Conservation (phyloP, 2,329 filamentous ascomycete species). For the Colletotrichum horii region DNA sequence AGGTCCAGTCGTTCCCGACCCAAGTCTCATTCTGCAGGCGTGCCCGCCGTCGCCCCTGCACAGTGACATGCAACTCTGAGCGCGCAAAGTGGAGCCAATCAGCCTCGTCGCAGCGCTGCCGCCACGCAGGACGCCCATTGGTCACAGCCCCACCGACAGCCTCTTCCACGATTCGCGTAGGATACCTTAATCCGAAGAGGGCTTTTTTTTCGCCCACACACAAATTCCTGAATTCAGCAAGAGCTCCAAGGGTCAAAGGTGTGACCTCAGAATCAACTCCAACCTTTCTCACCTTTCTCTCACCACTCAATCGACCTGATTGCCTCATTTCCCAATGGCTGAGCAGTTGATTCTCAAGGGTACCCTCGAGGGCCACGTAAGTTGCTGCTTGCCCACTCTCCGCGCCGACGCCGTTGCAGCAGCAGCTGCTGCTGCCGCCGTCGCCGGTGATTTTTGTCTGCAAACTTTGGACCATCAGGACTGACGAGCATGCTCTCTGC, state of each 20-base stretch:
- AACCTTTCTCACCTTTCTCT: slow-evolving; percentile 35
- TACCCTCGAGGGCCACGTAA: slow-evolving; percentile 95
- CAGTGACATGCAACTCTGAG: neutral
- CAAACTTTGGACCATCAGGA: neutral
- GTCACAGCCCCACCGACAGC: neutral
- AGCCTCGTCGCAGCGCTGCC: neutral
- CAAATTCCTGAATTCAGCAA: slow-evolving; percentile 44
- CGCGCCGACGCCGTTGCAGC: slow-evolving; percentile 29
- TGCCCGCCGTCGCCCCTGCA: neutral
- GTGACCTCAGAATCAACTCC: slow-evolving; percentile 33
- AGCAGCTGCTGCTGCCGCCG: neutral
- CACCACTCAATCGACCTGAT: slow-evolving; percentile 45
- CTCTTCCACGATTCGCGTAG: neutral
- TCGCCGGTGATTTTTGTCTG: neutral
- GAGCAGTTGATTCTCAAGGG: slow-evolving; percentile 96
- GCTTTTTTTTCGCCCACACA: slow-evolving; percentile 56
- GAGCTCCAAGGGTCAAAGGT: slow-evolving; percentile 20
- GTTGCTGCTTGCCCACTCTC: slow-evolving; percentile 38
- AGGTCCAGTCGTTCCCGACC: neutral
- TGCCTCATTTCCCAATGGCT: slow-evolving; percentile 69
- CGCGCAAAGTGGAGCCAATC: neutral
- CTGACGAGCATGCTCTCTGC: slow-evolving; percentile 27
- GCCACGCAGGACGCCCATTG: neutral
- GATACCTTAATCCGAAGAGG: neutral
- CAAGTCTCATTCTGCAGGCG: neutral